phyloP scores from a whole-genome alignment of 495 filamentous ascomycete species.

The Penicillium samsonianum region DNA sequence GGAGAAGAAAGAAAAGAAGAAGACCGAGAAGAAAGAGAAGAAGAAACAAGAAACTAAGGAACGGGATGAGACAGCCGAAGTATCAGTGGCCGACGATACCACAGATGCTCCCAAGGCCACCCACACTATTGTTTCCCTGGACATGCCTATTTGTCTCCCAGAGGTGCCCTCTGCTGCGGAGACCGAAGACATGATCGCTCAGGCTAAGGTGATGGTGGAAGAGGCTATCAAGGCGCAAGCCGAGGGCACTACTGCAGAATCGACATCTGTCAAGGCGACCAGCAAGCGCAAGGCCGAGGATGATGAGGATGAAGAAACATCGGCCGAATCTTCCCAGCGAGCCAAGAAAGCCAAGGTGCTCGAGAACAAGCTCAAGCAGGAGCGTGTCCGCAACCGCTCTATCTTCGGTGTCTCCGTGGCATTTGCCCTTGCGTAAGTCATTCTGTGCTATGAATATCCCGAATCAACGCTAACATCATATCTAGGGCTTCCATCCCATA shows the following conservation, averaged over 20 bases:
- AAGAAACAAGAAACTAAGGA: slow-evolving; percentile 46
- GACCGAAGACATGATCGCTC: slow-evolving; percentile 75
- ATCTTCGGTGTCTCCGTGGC: slow-evolving; percentile 81
- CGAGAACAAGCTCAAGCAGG: slow-evolving; percentile 73
- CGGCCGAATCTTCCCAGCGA: slow-evolving; percentile 46
- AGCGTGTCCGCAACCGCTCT: slow-evolving; percentile 79
- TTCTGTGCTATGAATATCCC: not conserved
- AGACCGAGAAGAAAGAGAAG: slow-evolving; percentile 41
- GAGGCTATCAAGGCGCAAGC: slow-evolving; percentile 64
- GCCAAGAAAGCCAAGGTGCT: slow-evolving; percentile 76
- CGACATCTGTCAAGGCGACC: slow-evolving; percentile 47
- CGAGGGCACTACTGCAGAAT: slow-evolving; percentile 36
- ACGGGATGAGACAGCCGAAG: slow-evolving; percentile 55
- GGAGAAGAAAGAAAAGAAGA: slow-evolving; percentile 34
- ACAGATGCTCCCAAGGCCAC: slow-evolving; percentile 64
- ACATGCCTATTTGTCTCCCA: slow-evolving; percentile 66
- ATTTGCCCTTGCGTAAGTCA: slow-evolving; percentile 82
- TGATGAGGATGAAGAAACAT: slow-evolving; percentile 57
- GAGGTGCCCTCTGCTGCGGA: slow-evolving; percentile 73
- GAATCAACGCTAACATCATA: slow-evolving; percentile 23
- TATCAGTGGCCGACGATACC: slow-evolving; percentile 34
- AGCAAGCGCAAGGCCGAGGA: slow-evolving; percentile 85
- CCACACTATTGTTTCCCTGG: slow-evolving; percentile 76
- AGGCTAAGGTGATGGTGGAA: slow-evolving; percentile 88
- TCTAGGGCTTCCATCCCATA: slow-evolving; percentile 49